A percentile compares a stretch with the other conserved stretches of the same genome.
phyloP scores from a whole-genome alignment of 495 filamentous ascomycete genomes.

The Copromyces sp. region DNA sequence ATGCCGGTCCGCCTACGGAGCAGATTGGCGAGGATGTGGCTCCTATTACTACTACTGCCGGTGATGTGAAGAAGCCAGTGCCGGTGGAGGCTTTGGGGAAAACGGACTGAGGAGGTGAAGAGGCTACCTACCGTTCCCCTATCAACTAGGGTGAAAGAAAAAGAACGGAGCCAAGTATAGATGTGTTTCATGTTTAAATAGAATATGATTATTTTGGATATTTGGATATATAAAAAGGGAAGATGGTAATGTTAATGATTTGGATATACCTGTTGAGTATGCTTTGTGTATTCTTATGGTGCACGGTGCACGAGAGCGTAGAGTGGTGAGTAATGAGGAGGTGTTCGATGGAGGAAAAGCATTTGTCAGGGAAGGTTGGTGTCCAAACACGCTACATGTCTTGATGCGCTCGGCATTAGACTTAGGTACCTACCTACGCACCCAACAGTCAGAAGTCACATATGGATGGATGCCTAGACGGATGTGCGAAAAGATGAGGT shows the following conservation, averaged over 20 bases:
- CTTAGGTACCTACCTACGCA: too few species aligned
- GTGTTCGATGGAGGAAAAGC: too few species aligned
- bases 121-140: not conserved
- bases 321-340: not conserved
- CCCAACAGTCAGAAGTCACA: too few species aligned
- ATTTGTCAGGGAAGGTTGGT: not conserved
- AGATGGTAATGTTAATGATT: not conserved
- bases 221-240: not conserved
- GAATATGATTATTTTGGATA: not conserved
- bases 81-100: not conserved
- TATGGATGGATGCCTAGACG: not conserved
- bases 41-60: not conserved
- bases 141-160: not conserved
- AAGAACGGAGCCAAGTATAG: not conserved
- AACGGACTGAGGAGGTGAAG: not conserved
- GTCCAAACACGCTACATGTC: not conserved
- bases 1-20: constrained; percentile 51
- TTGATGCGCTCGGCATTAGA: not conserved
- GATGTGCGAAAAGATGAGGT: not conserved
- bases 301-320: not conserved
- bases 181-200: not conserved
- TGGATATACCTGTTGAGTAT: not conserved
- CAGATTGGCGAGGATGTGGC: constrained; percentile 3
- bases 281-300: not conserved
- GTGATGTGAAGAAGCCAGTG: constrained; percentile 4